Base-by-base conservation (phyloP, 192 early-diverging fungal genomes). In the Phlyctochytrium planicorne region DNA sequence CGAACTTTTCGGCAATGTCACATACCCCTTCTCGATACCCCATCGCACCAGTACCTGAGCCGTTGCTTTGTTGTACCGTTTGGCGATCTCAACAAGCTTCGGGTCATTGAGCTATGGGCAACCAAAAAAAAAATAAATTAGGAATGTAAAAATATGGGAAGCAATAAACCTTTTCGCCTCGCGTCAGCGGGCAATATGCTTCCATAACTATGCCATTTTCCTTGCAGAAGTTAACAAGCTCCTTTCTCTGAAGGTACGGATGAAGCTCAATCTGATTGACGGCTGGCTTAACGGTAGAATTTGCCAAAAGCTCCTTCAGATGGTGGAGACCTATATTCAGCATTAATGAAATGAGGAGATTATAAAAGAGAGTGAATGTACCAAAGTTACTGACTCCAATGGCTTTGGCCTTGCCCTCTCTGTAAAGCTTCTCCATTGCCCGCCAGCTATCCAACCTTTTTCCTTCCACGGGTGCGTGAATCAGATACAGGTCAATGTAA, bases 181-280 rank as follows among this genome's bases (percentile, higher is more conserved):
- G 23, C 32, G 71, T 63, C 17, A 95, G 78, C 29, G 95, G 93
- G 56, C 86, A 90, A 81, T 94, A 96, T 1, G 89, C 94, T 16
- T 91, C 89, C 25, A 93, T 60, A 6, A 80, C 80, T 47, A 97
- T 94, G 25, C 80, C 82, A 65, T 93, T 81, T 30, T 76, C 52
- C 60, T 82, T 68, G 77, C 88, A 90, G 78, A 80, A 94, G 25
- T 89, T 84, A 52, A 94, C 69, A 10, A 97, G 82, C 62, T 88
- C 86, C 34, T 60, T 69, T 67, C 89, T 89, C 16, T 79, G 88
- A 40, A 89, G 76, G 75, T 76, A 86, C 37, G 93, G 93, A 69
- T 94, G 92, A 30, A 91, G 71, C 73, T 97, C 94, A 56, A 94
- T 77, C 75, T 97, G 93, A 82, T 92, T 91, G 35, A 88, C 90